Percentiles rank a stretch among this genome's conserved stretches.
phyloP scores from a whole-genome alignment of 1,284 basidiomycete genomes.

The Phlebopus sp. region DNA sequence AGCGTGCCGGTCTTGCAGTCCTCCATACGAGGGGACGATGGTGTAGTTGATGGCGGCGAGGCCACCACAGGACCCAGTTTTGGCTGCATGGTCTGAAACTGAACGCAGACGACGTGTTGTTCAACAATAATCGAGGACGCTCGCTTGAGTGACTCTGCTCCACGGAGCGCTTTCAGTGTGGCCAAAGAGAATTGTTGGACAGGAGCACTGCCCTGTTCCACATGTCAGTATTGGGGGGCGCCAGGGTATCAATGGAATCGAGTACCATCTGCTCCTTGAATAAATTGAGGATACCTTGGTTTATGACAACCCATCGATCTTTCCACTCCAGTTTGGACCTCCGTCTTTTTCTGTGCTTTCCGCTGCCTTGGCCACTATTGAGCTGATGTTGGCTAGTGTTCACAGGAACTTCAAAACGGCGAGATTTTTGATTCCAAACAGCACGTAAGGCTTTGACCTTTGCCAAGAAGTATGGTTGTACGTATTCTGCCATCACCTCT shows the following conservation, averaged over 20 bases:
- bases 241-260: constrained; percentile 21
- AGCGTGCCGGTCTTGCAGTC: constrained; percentile 14
- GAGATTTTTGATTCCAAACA: constrained; percentile 30
- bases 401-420: constrained; percentile 25
- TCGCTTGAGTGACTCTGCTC: constrained; percentile 44
- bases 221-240: constrained; percentile 3
- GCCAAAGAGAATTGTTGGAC: constrained; percentile 42
- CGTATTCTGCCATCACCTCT: constrained; percentile 44
- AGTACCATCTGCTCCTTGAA: constrained; percentile 53
- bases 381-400: constrained; percentile 3
- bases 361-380: constrained; percentile 5
- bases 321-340: constrained; percentile 54
- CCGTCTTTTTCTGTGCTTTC: constrained; percentile 28
- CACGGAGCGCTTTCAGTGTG: constrained; percentile 42
- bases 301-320: constrained; percentile 59
- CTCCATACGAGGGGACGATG: constrained; percentile 28
- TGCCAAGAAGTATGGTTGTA: constrained; percentile 67
- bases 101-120: constrained; percentile 48
- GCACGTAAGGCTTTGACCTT: constrained; percentile 53
- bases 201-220: constrained; percentile 41
- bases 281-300: constrained; percentile 53
- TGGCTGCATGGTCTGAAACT: constrained; percentile 35
- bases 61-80: constrained; percentile 30
- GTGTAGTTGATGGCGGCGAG: constrained; percentile 23
- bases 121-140: constrained; percentile 22